These are phyloP conservation scores for Penicillium sp. DNA, from an alignment of 2,329 filamentous ascomycete genomes.

Conservation along the genomic window DNA sequence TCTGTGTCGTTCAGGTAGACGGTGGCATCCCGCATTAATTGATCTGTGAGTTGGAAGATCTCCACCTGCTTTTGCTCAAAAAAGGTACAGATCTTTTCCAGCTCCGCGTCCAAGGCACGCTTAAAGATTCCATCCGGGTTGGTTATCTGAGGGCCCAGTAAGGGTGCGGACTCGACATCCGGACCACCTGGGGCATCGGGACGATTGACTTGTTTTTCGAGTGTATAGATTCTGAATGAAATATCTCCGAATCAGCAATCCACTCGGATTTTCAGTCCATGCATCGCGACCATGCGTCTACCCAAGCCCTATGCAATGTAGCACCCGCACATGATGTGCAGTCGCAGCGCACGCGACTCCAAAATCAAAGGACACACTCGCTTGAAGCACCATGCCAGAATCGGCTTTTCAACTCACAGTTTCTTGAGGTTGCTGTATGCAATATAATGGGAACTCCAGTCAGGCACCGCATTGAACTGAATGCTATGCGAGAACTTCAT, in stretches of 20 bases:
- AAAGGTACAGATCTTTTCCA: slow-evolving; percentile 93
- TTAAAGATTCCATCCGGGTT: slow-evolving; percentile 82
- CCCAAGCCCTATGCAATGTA: slow-evolving; percentile 22
- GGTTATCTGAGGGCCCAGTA: slow-evolving; percentile 62
- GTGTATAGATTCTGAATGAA: slow-evolving; percentile 77
- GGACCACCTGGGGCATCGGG: slow-evolving; percentile 50
- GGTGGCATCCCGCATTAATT: slow-evolving; percentile 73
- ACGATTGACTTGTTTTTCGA: slow-evolving; percentile 81
- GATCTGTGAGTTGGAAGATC: slow-evolving; percentile 76
- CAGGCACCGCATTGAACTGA: slow-evolving; percentile 99
- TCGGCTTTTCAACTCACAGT: slow-evolving; percentile 62
- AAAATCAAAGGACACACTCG: background rate
- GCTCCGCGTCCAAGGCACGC: slow-evolving; percentile 78
- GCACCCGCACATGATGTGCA: slow-evolving; percentile 13
- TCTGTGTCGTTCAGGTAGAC: slow-evolving; percentile 62
- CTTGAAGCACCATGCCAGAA: background rate
- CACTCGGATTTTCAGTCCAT: slow-evolving; percentile 3
- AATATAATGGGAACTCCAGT: slow-evolving; percentile 98
- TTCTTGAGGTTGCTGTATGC: slow-evolving; percentile 99
- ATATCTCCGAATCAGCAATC: slow-evolving; percentile 9
- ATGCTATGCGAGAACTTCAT: slow-evolving; percentile 99
- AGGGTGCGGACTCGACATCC: slow-evolving; percentile 81
- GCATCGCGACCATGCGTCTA: slow-evolving; percentile 9
- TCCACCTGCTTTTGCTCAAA: slow-evolving; percentile 88
- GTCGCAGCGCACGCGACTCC: background rate